Percentiles rank a stretch among this genome's conserved stretches.
Evolutionary conservation across 495 filamentous ascomycete genomes (phyloP).

Genomic region (Tetracladium marchalianum): DNA sequence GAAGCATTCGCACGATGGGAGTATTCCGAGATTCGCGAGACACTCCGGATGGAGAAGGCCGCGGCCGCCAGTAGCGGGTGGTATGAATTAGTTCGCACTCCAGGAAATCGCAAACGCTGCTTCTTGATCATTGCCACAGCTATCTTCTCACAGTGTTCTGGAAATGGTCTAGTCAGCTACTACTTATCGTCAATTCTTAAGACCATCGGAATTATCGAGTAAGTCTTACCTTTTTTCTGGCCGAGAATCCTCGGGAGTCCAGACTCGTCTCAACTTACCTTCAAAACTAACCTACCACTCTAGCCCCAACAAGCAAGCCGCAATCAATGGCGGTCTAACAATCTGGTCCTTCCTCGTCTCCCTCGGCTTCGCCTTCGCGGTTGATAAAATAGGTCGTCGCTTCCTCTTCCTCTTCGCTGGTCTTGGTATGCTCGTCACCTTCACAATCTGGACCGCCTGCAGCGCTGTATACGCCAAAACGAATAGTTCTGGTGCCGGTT

Average conservation of each 20-base stretch:
- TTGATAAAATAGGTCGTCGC: conserved; percentile 15
- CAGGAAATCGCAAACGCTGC: conserved; percentile 37
- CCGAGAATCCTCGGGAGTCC: no score
- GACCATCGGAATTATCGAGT: conserved; percentile 23
- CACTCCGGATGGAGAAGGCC: conserved; percentile 43
- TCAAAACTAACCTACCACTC: no score
- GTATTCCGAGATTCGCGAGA: conserved; percentile 49
- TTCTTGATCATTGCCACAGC: conserved; percentile 39
- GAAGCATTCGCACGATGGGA: conserved; percentile 46
- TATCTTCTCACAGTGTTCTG: conserved; percentile 44
- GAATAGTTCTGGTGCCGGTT: conserved; percentile 1
- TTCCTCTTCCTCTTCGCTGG: conserved; percentile 13
- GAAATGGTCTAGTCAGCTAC: conserved; percentile 24
- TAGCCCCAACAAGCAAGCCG: conserved; percentile 36
- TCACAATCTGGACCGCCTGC: conserved; percentile 18
- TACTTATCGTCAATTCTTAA: conserved; percentile 24
- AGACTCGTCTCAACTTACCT: no score
- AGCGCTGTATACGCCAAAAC: conserved; percentile 8
- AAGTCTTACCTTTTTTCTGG: conserved; percentile 2
- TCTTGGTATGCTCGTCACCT: conserved; percentile 17
- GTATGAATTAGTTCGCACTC: conserved; percentile 33
- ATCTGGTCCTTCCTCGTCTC: conserved; percentile 22
- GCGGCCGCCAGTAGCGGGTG: conserved; percentile 8
- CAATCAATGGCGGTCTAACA: conserved; percentile 32
- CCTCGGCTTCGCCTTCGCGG: conserved; percentile 9